Conservation (phyloP, 192 early-diverging fungal genomes). For the Linnemannia zychae region DNA sequence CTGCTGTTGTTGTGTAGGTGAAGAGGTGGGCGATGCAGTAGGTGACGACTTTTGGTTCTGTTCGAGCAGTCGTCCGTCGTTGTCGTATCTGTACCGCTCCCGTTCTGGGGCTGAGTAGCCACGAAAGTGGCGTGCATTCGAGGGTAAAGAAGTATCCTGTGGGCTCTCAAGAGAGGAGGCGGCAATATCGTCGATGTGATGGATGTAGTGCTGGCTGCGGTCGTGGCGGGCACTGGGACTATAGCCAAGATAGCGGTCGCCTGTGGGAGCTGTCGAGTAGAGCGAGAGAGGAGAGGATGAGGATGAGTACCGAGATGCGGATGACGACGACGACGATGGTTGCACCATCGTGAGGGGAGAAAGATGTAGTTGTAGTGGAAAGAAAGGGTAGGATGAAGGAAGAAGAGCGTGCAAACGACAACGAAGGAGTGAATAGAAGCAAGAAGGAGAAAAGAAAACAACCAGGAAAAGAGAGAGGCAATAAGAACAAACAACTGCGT, state of each 20-base stretch:
- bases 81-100: neutral
- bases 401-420: neutral
- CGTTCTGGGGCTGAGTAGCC: neutral
- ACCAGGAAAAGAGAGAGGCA: neutral
- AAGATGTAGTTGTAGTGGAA: neutral
- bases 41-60: constrained; percentile 15
- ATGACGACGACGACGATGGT: neutral
- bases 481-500: neutral
- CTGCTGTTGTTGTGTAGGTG: neutral
- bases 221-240: constrained; percentile 3
- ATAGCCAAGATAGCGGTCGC: constrained; percentile 9
- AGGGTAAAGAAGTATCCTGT: neutral
- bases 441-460: neutral
- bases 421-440: neutral
- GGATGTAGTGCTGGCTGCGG: constrained; percentile 7
- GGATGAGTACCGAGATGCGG: constrained; percentile 5
- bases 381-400: neutral
- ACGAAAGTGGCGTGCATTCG: neutral
- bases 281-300: constrained; percentile 7
- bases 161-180: neutral
- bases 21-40: constrained; percentile 5
- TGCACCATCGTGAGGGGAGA: neutral
- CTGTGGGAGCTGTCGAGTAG: neutral
- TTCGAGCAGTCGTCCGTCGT: neutral
- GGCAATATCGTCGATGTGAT: neutral